phyloP scores from a whole-genome alignment of 139 green algal genomes.

The Auxenochlorella pyrenoidosa region DNA sequence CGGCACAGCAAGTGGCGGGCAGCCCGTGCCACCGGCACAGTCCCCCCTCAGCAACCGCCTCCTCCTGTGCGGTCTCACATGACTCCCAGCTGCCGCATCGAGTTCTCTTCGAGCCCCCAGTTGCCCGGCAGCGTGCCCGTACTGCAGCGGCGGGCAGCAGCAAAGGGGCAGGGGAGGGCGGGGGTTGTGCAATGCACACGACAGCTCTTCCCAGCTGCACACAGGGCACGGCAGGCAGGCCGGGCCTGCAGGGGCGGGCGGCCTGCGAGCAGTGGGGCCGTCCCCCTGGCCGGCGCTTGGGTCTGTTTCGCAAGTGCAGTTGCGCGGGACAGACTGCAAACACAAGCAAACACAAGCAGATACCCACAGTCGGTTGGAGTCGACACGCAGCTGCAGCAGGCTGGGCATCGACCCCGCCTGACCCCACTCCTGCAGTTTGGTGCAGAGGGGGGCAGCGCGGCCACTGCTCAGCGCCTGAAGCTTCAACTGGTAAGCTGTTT shows the following conservation, averaged over 20 bases:
- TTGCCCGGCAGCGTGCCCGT: conserved; percentile 24
- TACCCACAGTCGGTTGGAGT: conserved; percentile 32
- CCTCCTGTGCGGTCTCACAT: neutral
- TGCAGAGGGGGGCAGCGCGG: neutral
- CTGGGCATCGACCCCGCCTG: conserved; percentile 4
- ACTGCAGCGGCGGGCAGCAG: neutral
- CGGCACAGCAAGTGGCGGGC: neutral
- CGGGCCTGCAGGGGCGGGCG: too few relatives aligned
- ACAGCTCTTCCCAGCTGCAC: too few relatives aligned
- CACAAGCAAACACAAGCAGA: too few relatives aligned
- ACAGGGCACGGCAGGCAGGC: too few relatives aligned
- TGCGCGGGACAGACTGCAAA: too few relatives aligned
- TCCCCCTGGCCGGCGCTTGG: too few relatives aligned
- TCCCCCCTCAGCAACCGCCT: too few relatives aligned
- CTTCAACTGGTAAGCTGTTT: neutral
- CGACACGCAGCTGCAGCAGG: conserved; percentile 29
- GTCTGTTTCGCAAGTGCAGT: too few relatives aligned
- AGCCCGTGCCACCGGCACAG: too few relatives aligned
- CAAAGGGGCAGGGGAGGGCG: neutral
- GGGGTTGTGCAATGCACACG: neutral
- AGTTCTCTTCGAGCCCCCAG: conserved; percentile 9
- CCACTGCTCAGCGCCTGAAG: neutral
- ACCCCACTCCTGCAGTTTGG: conserved; percentile 16
- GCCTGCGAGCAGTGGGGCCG: too few relatives aligned
- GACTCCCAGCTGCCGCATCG: conserved; percentile 19